phyloP scores from a whole-genome alignment of 2,329 filamentous ascomycete genomes.

The Aspergillus sergii region DNA sequence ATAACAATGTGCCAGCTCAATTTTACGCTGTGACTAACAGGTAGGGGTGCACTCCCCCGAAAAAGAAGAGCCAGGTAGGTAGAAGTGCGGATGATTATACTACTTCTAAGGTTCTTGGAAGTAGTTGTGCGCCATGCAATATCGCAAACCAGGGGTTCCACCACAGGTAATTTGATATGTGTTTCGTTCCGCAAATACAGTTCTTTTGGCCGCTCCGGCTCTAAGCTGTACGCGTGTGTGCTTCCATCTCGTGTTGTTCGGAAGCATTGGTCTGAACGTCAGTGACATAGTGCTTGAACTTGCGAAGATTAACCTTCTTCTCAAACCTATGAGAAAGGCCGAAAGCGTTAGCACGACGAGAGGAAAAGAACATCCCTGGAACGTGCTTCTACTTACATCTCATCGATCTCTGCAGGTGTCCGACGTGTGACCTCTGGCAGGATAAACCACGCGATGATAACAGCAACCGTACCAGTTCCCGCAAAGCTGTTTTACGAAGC shows the following conservation, averaged over 20 bases:
- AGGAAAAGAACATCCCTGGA: background rate
- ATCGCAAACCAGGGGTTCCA: no score
- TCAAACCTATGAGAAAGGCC: slow-evolving; percentile 29
- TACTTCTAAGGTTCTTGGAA: no score
- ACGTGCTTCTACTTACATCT: slow-evolving; percentile 30
- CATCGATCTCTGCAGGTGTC: slow-evolving; percentile 53
- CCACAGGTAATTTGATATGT: background rate
- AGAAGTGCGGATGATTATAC: no score
- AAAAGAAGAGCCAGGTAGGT: no score
- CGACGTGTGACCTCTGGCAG: slow-evolving; percentile 58
- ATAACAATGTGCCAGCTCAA: no score
- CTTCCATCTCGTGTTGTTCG: background rate
- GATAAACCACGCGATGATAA: slow-evolving; percentile 47
- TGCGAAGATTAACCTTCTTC: slow-evolving; percentile 39
- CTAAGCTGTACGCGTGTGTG: background rate
- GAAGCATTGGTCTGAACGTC: slow-evolving; percentile 33
- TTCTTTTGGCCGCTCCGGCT: background rate
- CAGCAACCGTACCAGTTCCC: slow-evolving; percentile 31
- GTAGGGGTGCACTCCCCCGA: no score
- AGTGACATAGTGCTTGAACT: slow-evolving; percentile 41
- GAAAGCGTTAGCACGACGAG: background rate
- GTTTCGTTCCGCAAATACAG: no score
- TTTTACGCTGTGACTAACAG: no score
- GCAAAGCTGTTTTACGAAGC: slow-evolving; percentile 32
- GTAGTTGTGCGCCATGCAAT: no score